Conservation (phyloP, 495 filamentous ascomycete genomes). For the Penicillium maclennaniae region DNA sequence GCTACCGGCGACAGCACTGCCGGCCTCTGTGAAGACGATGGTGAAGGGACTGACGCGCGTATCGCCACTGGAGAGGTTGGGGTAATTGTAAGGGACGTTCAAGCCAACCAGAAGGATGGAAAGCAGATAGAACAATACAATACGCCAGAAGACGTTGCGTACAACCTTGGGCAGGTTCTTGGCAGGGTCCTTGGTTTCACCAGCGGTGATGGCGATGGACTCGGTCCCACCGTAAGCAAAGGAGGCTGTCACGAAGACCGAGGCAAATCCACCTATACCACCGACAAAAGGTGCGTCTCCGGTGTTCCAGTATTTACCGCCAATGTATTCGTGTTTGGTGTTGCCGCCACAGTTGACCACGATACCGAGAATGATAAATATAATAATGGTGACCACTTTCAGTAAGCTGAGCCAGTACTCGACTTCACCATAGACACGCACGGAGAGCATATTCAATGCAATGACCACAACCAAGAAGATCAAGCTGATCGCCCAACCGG, state of each 20-base stretch:
- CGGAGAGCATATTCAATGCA: slow-evolving; percentile 46
- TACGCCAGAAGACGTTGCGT: slow-evolving; percentile 52
- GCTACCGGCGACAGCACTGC: slow-evolving; percentile 46
- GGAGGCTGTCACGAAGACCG: slow-evolving; percentile 51
- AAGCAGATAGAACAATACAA: slow-evolving; percentile 50
- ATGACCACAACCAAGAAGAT: slow-evolving; percentile 52
- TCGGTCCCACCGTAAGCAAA: slow-evolving; percentile 54
- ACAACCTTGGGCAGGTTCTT: slow-evolving; percentile 47
- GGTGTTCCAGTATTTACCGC: slow-evolving; percentile 41
- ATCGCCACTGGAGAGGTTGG: slow-evolving; percentile 35
- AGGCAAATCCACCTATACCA: slow-evolving; percentile 51
- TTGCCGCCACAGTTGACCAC: slow-evolving; percentile 51
- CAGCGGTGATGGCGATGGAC: slow-evolving; percentile 54
- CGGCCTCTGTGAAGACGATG: slow-evolving; percentile 49
- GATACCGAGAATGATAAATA: slow-evolving; percentile 51
- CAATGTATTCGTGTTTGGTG: slow-evolving; percentile 42
- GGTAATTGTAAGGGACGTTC: slow-evolving; percentile 52
- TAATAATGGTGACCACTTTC: slow-evolving; percentile 54
- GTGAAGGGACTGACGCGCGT: slow-evolving; percentile 50
- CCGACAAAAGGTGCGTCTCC: slow-evolving; percentile 51
- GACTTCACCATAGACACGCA: slow-evolving; percentile 52
- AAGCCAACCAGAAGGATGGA: slow-evolving; percentile 49
- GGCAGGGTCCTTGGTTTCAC: slow-evolving; percentile 48
- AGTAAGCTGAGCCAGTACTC: slow-evolving; percentile 55
- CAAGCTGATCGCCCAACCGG: slow-evolving; percentile 48